Evolutionary conservation across 2,329 filamentous ascomycete species (phyloP), one percentile per base, ranked within the genome.

Genomic region (Microcyclospora pomicola): DNA sequence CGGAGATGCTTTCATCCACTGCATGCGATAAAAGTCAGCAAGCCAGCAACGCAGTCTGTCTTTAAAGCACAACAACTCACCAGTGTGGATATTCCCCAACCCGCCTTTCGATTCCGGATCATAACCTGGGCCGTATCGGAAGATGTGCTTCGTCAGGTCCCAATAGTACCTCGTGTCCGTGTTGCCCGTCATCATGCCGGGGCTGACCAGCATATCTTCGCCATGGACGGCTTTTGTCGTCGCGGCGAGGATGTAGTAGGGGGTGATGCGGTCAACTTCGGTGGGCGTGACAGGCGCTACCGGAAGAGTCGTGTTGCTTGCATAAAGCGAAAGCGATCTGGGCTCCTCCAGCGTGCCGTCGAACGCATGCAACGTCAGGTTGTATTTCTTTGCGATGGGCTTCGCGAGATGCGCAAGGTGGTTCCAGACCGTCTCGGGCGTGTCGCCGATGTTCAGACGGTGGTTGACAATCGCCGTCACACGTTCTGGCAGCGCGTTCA

Each of bases 401-500:
- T 56, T 43, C 33, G 69, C 60, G 32, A 70, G 56, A n/a, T 62
- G 50, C 5, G 67, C 44, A 6, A 72, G 59, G 27, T 69, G 68
- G 16, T 59, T 51, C 40, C 63, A 65, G 5, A 72, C 59, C 15
- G 60, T 52, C 12, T 65, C 52, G 2, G 68, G 64, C 2, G 63
- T 64, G 45, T 72, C 64, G 42, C 72, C 69, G 12, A 71, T 61
- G n/a, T 70, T 71, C 31, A 75, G 64, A 6, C 72, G 70, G 56
- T 74, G 70, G 49, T 75, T 75, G 29, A 75, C 63, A 1, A 66
- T 62, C 0, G 69, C 63, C 3, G 58, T 64, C 33, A 71, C 64
- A 33, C 66, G 66, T 52, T 75, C 71, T 0, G 72, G 72, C 30
- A 75, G 61, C 2, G 72, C 72, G 40, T 75, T 75, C 44, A 69